Evolutionary conservation across 208 protist species (phyloP), one percentile per base, ranked within the genome.

Genomic region (Strigomonas galati): DNA sequence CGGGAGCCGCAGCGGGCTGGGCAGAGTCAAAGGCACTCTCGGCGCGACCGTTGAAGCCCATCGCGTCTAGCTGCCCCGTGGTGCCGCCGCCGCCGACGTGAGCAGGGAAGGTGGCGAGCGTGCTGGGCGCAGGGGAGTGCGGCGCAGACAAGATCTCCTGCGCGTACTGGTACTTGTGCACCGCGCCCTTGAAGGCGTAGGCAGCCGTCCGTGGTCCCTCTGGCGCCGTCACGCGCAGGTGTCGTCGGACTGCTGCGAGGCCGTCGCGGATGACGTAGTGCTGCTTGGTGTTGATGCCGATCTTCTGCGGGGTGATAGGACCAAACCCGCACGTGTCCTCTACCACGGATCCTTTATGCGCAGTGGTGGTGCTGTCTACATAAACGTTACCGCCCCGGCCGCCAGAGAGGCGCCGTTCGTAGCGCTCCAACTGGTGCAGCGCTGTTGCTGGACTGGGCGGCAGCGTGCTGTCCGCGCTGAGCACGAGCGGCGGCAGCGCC

Each of bases 201-300:
- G 69, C 53, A 5, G 67, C 53, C n/a, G 64, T 65, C 3, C 62
- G 40, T 12, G 62, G 53, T 1, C 52, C 40, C 23, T 62, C 15
- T 14, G 59, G 69, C 27, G 69, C 49, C 26, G 56, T 52, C n/a
- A 86, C 77, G 14, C 72, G 73, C 71, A 91, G 64, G 17, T 70
- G 60, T 27, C 85, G 81, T 55, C 81, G 54, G 46, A 85, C 70
- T 14, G 82, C 66, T 10, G 77, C 69, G 17, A 91, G 62, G 17
- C 79, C 73, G 23, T 78, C 71, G 21, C 85, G 85, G n/a, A 91
- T 67, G 21, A 80, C 76, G 63, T 78, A 82, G 30, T 31, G 48
- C 17, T 67, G 64, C 14, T 51, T 43, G 4, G 60, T 53, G 9
- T 70, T 79, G 23, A 93, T 35, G 12, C 83, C 87, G 26, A 93